Base-by-base conservation (phyloP, 2,329 filamentous ascomycete species). In the Sporothrix schenckii region DNA sequence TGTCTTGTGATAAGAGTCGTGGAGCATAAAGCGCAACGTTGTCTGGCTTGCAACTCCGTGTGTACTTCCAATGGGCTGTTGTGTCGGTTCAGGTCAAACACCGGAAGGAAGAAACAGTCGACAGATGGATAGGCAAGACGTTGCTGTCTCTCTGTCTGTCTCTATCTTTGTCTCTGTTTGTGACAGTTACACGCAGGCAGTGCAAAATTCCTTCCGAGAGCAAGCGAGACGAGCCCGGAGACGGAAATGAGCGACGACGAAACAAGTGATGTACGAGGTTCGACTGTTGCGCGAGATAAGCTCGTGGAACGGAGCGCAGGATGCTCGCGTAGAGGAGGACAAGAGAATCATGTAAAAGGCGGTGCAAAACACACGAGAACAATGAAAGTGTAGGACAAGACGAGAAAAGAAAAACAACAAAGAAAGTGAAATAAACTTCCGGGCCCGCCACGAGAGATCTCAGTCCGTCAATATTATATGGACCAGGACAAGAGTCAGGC, bases 131-230 rank as follows among this genome's bases (percentile, higher is more conserved):
- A 44, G n/a, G 24, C n/a, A 21, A 54, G 34, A 63, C 24, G 53
- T 30, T 53, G 49, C 52, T 67, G 70, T 69, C 30, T 71, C 53
- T 65, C 34, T 34, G 6, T 34, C 34, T 34, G 34, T 1, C 4
- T 34, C 30, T 34, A 1, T 2, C 6, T 34, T 4, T 9, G 41
- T 44, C 41, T 71, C 53, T 65, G 39, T n/a, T 58, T 69, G 60
- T 53, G 52, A 68, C 72, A 67, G 72, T 72, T 68, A 72, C 70
- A 72, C 72, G 50, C 65, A 49, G 41, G 14, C 5, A 14, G 50
- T 54, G 65, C 30, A 56, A 54, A 21, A 41, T 56, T 61, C n/a
- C 65, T 66, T 68, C 58, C 54, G 49, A 65, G 34, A 69, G 41
- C 50, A n/a, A 11, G 30, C 14, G 5, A 56, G 68, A 24, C 4